Evolutionary conservation across 306 rosid genomes (phyloP), one percentile per base, ranked within the genome.

Genomic region (Fragaria nilgerrensis): DNA sequence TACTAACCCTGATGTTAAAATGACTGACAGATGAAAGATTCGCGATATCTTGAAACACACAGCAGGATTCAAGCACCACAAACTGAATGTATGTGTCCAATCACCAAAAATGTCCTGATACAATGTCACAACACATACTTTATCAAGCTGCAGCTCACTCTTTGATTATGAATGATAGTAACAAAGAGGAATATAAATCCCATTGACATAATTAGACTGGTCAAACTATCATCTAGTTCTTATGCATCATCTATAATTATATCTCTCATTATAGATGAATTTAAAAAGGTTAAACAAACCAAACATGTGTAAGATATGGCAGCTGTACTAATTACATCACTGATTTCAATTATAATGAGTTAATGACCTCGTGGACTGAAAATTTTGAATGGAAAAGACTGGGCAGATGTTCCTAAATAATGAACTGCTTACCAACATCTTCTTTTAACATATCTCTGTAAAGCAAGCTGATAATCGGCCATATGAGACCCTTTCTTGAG

Each of bases 41-140:
- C 72, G 93, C 89, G 75, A 94, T 91, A 84, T 94, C 97, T 85
- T 86, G 90, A 80, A 94, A 94, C 85, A 92, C 98, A 90, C 97
- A 62, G 90, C 89, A 61, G 98, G 98, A 87, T 94, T 94, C 89
- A 94, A 81, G 90, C 98, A 94, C 98, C 98, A 94, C 85, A 94
- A 86, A 83, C 96, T 94, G 50, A 94, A 84, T 55, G 93, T 83
- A 81, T 81, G 82, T n/a, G 88, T 90, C 98, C 98, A 94, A 36
- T 83, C 87, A 68, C 88, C 95, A 77, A 19, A 19, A 71, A 80
- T 77, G 80, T 78, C 96, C 98, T 94, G 91, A 61, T 74, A 82
- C 53, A 84, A 73, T 25, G 79, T 63, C 76, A 84, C 37, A 56
- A 70, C 37, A 55, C 64, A 81, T 55, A 63, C 67, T 53, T 58